Evolutionary conservation across 2,329 filamentous ascomycete species (phyloP).

Genomic region (Fusarium mundagurra): DNA sequence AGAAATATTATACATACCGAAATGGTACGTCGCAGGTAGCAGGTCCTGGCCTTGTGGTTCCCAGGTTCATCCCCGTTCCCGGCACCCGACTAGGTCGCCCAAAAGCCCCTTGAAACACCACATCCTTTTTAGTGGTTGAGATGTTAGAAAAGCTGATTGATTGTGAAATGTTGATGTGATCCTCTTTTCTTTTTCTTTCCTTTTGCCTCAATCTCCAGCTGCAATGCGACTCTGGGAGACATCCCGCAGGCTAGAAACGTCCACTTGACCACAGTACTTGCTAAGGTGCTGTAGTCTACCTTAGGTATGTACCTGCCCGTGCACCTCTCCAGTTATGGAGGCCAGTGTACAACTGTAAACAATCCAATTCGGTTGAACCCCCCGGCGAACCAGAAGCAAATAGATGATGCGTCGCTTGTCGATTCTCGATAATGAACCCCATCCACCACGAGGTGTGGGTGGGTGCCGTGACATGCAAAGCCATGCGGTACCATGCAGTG

Average conservation of each 20-base stretch:
- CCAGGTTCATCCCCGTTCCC: slow-evolving; percentile 9
- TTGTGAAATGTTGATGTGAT: not conserved
- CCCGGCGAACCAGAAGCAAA: slow-evolving; percentile 9
- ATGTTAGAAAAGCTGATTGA: not conserved
- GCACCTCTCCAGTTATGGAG: no score
- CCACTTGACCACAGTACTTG: not conserved
- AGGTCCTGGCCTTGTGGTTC: not conserved
- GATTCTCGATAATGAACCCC: not conserved
- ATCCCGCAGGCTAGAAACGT: not conserved
- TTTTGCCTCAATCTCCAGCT: slow-evolving; percentile 4
- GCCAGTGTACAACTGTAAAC: no score
- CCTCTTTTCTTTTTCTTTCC: not conserved
- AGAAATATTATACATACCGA: not conserved
- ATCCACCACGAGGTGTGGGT: slow-evolving; percentile 23
- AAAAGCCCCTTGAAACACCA: slow-evolving; percentile 34
- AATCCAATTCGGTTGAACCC: not conserved
- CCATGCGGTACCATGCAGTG: not conserved
- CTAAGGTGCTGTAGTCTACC: not conserved
- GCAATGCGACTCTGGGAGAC: slow-evolving; percentile 17
- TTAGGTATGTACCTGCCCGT: not conserved
- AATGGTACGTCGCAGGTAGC: not conserved
- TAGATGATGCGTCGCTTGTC: slow-evolving; percentile 1
- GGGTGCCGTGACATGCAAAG: not conserved
- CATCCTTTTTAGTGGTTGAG: not conserved
- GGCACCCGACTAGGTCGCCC: not conserved